phyloP scores from a whole-genome alignment of 345 rosid species.

The Iberis pinnata region DNA sequence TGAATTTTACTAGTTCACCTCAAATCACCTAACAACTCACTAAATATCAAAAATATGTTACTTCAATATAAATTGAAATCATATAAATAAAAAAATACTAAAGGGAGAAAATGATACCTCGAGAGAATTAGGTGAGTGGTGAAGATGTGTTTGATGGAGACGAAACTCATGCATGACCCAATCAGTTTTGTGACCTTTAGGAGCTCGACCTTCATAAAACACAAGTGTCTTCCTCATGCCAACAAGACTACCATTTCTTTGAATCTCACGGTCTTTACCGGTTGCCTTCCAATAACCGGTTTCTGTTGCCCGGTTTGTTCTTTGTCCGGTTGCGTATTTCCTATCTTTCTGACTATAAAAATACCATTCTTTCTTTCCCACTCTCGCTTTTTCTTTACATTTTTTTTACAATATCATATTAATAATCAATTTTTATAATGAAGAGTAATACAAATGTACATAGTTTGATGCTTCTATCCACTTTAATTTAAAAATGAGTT shows the following conservation, averaged over 20 bases:
- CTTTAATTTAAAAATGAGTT: too few species aligned
- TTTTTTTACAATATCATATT: too few species aligned
- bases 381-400: slow-evolving; percentile 52
- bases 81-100: too few species aligned
- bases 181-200: slow-evolving; percentile 63
- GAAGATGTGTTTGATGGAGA: slow-evolving; percentile 46
- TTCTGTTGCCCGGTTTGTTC: slow-evolving; percentile 83
- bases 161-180: slow-evolving; percentile 99
- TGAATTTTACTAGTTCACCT: too few species aligned
- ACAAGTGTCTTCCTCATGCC: slow-evolving; percentile 95
- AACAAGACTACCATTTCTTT: slow-evolving; percentile 48
- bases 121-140: slow-evolving; percentile 25
- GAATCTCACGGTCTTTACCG: slow-evolving; percentile 60
- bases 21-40: too few species aligned
- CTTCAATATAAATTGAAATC: too few species aligned
- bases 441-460: too few species aligned
- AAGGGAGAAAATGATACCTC: slow-evolving; percentile 7
- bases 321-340: slow-evolving; percentile 76
- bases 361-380: slow-evolving; percentile 85
- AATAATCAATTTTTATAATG: too few species aligned
- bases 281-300: slow-evolving; percentile 97
- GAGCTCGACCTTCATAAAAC: slow-evolving; percentile 91
- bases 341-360: slow-evolving; percentile 84
- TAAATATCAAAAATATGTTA: too few species aligned
- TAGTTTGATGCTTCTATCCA: too few species aligned